A percentile compares a stretch with the other conserved stretches of the same genome.
phyloP scores from a whole-genome alignment of 148 eudicot genomes.

The Silene conica region DNA sequence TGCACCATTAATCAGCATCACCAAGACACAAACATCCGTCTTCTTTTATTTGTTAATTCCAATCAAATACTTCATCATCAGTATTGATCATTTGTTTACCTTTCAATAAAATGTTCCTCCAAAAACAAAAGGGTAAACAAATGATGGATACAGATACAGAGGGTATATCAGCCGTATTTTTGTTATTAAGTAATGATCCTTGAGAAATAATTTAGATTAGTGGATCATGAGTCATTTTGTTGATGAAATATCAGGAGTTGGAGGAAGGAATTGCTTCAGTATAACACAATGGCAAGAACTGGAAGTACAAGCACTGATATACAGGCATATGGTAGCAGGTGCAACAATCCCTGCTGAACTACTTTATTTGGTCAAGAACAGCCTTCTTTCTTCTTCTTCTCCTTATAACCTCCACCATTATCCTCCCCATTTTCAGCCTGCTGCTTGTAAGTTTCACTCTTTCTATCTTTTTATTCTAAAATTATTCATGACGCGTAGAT shows the following conservation, averaged over 20 bases:
- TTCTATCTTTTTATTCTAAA: not conserved
- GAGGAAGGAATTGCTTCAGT: slow-evolving; percentile 75
- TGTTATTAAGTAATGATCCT: too few species aligned
- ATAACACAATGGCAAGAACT: slow-evolving; percentile 84
- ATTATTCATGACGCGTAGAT: too few species aligned
- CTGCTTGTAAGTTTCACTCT: slow-evolving; percentile 42
- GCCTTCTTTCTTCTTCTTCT: slow-evolving; percentile 30
- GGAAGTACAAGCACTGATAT: slow-evolving; percentile 85
- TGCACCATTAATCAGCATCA: too few species aligned
- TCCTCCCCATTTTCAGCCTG: slow-evolving; percentile 42
- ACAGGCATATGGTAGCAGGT: slow-evolving; percentile 70
- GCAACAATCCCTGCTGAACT: slow-evolving; percentile 71
- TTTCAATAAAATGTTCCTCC: too few species aligned
- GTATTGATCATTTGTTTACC: too few species aligned
- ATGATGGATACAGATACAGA: too few species aligned
- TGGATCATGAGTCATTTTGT: not conserved
- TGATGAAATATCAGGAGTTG: slow-evolving; percentile 32
- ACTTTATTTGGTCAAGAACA: slow-evolving; percentile 58
- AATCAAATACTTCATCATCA: too few species aligned
- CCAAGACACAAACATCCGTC: too few species aligned
- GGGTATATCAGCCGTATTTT: too few species aligned
- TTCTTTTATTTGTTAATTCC: too few species aligned
- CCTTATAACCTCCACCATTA: slow-evolving; percentile 39
- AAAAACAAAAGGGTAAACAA: too few species aligned
- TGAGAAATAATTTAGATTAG: too few species aligned